phyloP scores from a whole-genome alignment of 345 rosid species.

The Eucalyptus erythrocorys region DNA sequence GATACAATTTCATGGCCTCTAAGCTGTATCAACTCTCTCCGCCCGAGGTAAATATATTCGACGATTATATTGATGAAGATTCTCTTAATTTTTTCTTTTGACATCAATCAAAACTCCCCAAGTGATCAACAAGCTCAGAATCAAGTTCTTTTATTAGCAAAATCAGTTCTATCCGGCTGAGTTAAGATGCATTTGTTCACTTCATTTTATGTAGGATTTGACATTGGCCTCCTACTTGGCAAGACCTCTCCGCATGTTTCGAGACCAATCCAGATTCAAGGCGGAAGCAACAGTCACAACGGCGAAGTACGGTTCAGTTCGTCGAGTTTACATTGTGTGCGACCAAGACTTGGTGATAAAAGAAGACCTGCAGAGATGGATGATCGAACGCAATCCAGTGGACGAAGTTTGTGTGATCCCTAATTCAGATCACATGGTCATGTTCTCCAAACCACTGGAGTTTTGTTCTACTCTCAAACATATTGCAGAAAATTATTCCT shows the following conservation, averaged over 20 bases:
- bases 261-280: background rate
- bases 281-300: background rate
- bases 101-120: background rate
- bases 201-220: conserved; percentile 10
- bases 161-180: background rate
- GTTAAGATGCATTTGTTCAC: background rate
- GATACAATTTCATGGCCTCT: conserved; percentile 1
- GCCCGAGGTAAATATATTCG: background rate
- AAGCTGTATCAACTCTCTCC: conserved; percentile 6
- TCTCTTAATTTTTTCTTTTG: background rate
- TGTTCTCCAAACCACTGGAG: conserved; percentile 19
- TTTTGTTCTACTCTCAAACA: conserved; percentile 9
- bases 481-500: conserved; percentile 2
- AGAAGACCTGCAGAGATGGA: conserved; percentile 17
- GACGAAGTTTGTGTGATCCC: conserved; percentile 6
- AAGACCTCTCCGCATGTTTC: background rate
- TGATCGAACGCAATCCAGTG: conserved; percentile 6
- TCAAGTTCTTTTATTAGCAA: background rate
- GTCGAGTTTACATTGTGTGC: conserved; percentile 11
- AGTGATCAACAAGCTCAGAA: background rate
- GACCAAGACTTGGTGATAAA: conserved; percentile 1
- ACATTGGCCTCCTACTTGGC: conserved; percentile 4
- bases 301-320: conserved; percentile 1
- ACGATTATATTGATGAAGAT: background rate
- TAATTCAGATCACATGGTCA: conserved; percentile 35